Evolutionary conservation across 164 flowering plant species (phyloP).

Genomic region (Liriodendron chinense): DNA sequence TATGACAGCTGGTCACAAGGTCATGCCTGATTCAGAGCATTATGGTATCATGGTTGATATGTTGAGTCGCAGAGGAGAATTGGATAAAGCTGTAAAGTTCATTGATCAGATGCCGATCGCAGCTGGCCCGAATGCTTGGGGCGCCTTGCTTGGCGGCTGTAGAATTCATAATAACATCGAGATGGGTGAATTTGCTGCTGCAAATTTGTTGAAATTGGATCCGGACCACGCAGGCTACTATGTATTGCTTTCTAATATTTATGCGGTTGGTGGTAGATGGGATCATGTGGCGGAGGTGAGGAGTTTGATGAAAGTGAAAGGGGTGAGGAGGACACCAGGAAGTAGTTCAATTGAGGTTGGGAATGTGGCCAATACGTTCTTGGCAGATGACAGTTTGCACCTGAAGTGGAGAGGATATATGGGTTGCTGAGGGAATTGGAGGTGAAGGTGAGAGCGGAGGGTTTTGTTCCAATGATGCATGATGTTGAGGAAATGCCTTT

Average conservation of each 20-base stretch:
- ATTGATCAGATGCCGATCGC: constrained; percentile 32
- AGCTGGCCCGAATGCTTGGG: constrained; percentile 48
- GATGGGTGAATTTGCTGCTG: constrained; percentile 46
- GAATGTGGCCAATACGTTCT: constrained; percentile 26
- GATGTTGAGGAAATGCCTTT: constrained; percentile 7
- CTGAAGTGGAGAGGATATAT: constrained; percentile 19
- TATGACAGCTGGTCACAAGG: constrained; percentile 32
- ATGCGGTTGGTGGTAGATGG: constrained; percentile 47
- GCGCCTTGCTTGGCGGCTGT: constrained; percentile 59
- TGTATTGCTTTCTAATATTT: constrained; percentile 45
- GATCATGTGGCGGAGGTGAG: constrained; percentile 32
- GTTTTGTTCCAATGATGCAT: constrained; percentile 10
- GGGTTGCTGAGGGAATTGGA: constrained; percentile 15
- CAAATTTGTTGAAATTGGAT: constrained; percentile 34
- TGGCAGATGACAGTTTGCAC: constrained; percentile 30
- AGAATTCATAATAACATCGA: constrained; percentile 40
- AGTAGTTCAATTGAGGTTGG: constrained; percentile 36
- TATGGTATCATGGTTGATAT: constrained; percentile 54
- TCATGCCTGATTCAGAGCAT: constrained; percentile 45
- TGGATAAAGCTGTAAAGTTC: constrained; percentile 42
- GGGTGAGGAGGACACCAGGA: constrained; percentile 37
- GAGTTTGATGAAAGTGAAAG: constrained; percentile 27
- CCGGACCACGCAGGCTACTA: constrained; percentile 48
- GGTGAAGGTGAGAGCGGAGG: constrained; percentile 17
- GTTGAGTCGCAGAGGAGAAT: constrained; percentile 47